phyloP scores from a whole-genome alignment of 768 basidiomycete genomes.

The Jaapia argillacea region DNA sequence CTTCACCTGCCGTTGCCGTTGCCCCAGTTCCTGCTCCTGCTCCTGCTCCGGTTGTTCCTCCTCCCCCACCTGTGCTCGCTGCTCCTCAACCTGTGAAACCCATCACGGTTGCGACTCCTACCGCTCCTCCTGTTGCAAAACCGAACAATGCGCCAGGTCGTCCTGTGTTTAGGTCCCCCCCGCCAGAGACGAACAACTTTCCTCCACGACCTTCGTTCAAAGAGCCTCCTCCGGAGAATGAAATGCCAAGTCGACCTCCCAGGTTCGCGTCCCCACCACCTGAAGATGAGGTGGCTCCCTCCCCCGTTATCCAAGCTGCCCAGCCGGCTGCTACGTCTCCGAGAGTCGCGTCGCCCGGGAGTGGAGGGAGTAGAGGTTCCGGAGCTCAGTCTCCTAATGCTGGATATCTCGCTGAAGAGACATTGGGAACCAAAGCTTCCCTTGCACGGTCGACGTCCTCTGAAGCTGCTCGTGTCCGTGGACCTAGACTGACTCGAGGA shows the following conservation, averaged over 20 bases:
- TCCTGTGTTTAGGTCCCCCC: conserved; percentile 54
- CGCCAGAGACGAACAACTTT: conserved; percentile 44
- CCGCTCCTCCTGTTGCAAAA: conserved; percentile 1
- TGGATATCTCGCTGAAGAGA: no score
- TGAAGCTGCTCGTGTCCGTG: conserved; percentile 29
- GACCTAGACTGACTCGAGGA: conserved; percentile 37
- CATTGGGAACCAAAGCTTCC: no score
- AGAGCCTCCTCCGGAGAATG: conserved; percentile 18
- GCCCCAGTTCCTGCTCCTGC: conserved; percentile 15
- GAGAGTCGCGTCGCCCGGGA: conserved; percentile 5
- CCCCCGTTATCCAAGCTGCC: conserved; percentile 4
- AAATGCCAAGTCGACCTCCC: neutral
- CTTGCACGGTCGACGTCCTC: conserved; percentile 41
- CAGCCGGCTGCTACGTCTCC: conserved; percentile 3
- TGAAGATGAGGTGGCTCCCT: conserved; percentile 9
- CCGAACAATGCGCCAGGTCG: conserved; percentile 9
- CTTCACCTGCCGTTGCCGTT: conserved; percentile 10
- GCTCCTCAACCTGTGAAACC: conserved; percentile 9
- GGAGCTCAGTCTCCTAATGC: conserved; percentile 17
- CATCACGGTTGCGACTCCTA: conserved; percentile 3
- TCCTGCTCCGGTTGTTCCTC: conserved; percentile 5
- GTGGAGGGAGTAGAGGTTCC: neutral
- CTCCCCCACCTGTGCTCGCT: neutral
- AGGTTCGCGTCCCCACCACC: conserved; percentile 11
- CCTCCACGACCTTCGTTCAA: conserved; percentile 31